Evolutionary conservation across 2,329 filamentous ascomycete genomes (phyloP).

Genomic region (Beauveria pseudobassiana): DNA sequence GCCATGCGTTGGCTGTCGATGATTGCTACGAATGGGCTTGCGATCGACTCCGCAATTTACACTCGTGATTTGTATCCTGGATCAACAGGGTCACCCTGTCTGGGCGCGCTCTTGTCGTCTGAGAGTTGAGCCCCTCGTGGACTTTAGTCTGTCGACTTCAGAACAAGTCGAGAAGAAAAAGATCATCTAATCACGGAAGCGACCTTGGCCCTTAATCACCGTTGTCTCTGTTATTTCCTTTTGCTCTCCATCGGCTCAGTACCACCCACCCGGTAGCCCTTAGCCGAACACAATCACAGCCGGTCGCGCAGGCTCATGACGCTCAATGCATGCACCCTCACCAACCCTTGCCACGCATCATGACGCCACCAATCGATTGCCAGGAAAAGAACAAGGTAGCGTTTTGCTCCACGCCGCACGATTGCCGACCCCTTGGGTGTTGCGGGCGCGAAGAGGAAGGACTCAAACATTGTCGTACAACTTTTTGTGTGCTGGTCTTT

Average conservation of each 20-base stretch:
- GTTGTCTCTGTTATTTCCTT: neutral
- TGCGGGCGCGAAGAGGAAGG: no score
- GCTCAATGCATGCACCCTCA: neutral
- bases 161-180: no score
- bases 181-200: no score
- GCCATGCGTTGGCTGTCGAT: no score
- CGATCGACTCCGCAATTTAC: neutral
- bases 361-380: no score
- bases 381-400: no score
- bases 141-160: neutral
- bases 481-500: no score
- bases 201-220: neutral
- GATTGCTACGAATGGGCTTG: neutral
- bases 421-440: no score
- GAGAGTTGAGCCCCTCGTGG: neutral
- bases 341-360: neutral
- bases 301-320: neutral
- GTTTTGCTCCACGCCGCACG: no score
- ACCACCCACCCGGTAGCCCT: neutral
- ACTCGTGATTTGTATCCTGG: neutral
- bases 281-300: neutral
- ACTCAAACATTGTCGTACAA: no score
- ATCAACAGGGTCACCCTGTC: neutral
- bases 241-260: neutral
- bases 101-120: neutral